Percentiles rank a stretch among this genome's conserved stretches.
These are phyloP conservation scores for Paspalum vaginatum DNA, from an alignment of 176 grass and related monocot species.

Conservation along the genomic window DNA sequence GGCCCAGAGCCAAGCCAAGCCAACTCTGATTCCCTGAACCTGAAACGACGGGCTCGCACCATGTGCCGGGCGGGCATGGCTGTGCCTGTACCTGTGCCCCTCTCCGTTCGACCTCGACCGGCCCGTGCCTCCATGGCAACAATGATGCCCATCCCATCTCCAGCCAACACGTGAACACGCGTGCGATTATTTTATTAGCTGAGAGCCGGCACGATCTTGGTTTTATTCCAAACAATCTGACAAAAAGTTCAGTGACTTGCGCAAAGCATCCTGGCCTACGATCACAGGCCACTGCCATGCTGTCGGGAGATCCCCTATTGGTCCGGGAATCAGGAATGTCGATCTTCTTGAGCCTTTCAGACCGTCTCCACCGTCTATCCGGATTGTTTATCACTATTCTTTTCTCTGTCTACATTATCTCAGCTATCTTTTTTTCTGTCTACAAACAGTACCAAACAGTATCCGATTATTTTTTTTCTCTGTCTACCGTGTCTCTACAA, in stretches of 20 bases:
- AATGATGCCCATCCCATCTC: neutral
- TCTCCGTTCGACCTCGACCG: neutral
- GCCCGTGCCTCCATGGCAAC: slow-evolving; percentile 12
- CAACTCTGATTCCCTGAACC: slow-evolving; percentile 4
- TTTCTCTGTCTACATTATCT: too few species aligned
- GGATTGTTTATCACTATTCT: too few species aligned
- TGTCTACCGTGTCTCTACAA: too few species aligned
- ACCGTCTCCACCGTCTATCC: too few species aligned
- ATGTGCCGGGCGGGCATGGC: neutral
- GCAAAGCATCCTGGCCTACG: slow-evolving; percentile 7
- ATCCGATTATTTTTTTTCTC: too few species aligned
- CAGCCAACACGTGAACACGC: slow-evolving; percentile 4
- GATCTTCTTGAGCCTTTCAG: slow-evolving; percentile 18
- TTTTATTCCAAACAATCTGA: slow-evolving; percentile 33
- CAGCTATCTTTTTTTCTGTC: too few species aligned
- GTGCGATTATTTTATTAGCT: neutral
- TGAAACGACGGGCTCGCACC: neutral
- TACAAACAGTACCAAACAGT: too few species aligned
- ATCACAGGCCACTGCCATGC: neutral
- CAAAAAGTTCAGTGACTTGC: slow-evolving; percentile 10
- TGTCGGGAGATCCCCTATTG: slow-evolving; percentile 7
- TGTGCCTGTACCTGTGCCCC: neutral
- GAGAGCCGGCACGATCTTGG: slow-evolving; percentile 24
- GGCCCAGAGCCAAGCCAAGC: neutral
- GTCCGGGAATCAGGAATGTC: neutral